Base-by-base conservation (phyloP, 768 basidiomycete species). In the Trametes punicea region DNA sequence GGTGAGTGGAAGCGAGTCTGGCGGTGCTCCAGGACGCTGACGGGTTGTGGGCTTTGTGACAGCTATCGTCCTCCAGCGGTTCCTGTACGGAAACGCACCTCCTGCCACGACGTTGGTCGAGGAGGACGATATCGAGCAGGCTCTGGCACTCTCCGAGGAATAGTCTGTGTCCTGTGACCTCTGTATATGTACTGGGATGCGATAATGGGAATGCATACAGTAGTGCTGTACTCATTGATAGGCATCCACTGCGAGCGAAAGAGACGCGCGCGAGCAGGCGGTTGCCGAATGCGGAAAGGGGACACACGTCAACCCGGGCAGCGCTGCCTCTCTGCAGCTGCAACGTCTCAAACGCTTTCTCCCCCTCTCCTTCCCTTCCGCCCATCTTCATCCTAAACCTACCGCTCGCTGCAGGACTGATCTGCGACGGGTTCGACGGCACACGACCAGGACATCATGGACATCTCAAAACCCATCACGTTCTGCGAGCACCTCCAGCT, bases 401-500 rank as follows among this genome's bases (percentile, higher is more conserved):
- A 55, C 50, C 51, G 57, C 60, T 51, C 62, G 58, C 57, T 56
- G 62, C 55, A 61, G 57, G 60, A 56, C 63, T 57, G 59, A 60
- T 47, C 60, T 62, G 57, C 64, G 62, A 59, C 65, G 54, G 62
- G 64, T 55, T 60, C 61, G 55, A 67, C 67, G 64, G 64, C 56
- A 56, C 53, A 55, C 63, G 60, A 54, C 56, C 26, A 55, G 55
- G 34, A 36, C 51, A 40, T 59, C 54, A 72, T 74, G 70, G 73
- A 73, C 62, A 67, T 68, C 58, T 71, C 71, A 48, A 91, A 90
- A 77, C 90, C 90, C 46, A 94, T 91, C 69, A 80, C 90, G 40
- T 93, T 93, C 74, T 87, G 86, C 76, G 90, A 93, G 73, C 91
- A 93, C 69, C 77, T 93, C 26, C 91, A 99, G 77, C 88, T 99